Evolutionary conservation across 2,329 filamentous ascomycete genomes (phyloP).

Genomic region (Claviceps africana): DNA sequence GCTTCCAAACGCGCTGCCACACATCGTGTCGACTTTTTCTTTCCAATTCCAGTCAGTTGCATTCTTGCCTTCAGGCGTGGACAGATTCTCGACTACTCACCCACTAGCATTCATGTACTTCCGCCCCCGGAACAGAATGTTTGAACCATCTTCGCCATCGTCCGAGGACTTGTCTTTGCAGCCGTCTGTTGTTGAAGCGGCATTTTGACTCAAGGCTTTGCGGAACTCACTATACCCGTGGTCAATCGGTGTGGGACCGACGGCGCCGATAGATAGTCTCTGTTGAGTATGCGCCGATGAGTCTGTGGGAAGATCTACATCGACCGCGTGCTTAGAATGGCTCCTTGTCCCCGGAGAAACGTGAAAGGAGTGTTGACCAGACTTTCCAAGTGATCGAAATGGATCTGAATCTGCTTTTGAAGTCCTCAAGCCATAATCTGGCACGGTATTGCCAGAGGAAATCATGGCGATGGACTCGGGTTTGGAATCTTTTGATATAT

Average conservation of each 20-base stretch:
- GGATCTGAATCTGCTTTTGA: conserved; percentile 10
- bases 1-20: conserved; percentile 37
- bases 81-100: conserved; percentile 14
- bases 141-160: conserved; percentile 21
- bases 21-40: conserved; percentile 29
- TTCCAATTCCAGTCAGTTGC: conserved; percentile 8
- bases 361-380: conserved; percentile 10
- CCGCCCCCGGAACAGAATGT: conserved; percentile 25
- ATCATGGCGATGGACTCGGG: not conserved
- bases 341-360: conserved; percentile 15
- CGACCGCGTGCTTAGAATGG: conserved; percentile 19
- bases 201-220: conserved; percentile 9
- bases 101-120: conserved; percentile 13
- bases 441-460: conserved; percentile 1
- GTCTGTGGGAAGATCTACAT: conserved; percentile 10
- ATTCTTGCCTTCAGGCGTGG: not conserved
- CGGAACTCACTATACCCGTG: conserved; percentile 16
- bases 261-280: conserved; percentile 12
- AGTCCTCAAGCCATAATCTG: not conserved
- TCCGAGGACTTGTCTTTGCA: conserved; percentile 15
- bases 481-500: not conserved
- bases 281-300: conserved; percentile 10
- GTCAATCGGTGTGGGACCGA: conserved; percentile 12
- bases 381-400: conserved; percentile 10
- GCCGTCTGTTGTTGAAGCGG: conserved; percentile 2